Base-by-base conservation (phyloP, 208 protist genomes). In the Leptomonas seymouri region DNA sequence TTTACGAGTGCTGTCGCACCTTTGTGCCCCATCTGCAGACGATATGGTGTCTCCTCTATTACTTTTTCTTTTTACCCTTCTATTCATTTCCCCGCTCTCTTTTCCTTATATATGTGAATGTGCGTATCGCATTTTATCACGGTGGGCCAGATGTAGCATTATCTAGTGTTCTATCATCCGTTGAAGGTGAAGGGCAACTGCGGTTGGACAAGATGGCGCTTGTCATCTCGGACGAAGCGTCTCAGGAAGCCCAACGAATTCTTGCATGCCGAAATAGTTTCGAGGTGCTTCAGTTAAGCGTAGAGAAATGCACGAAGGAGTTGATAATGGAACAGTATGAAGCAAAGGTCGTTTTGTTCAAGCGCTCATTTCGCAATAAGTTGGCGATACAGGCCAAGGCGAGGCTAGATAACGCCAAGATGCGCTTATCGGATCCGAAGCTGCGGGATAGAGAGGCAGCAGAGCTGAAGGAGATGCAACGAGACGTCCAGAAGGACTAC, bases 371-470 rank as follows among this genome's bases (percentile, higher is more conserved):
- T 66, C 80, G 87, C n/a, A 90, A 94, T 75, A 85, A 85, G 46
- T 46, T 82, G 16, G 91, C 86, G 16, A 87, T 91, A 78, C 84
- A 90, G 56, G 91, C 89, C 6, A 93, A 93, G 50, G 78, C 83
- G 9, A 78, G 81, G 49, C 74, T 97, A 2, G 89, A 92, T 55
- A 78, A 87, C 60, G 89, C 91, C 0, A 94, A 94, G 65, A 86
- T 91, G 73, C 67, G 82, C 16, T 69, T 97, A 20, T 66, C 82
- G 11, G 89, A 97, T 81, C 74, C 88, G 4, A 76, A 57, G 34
- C 67, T 94, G 51, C 79, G 80, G 5, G 74, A 67, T 42, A 92
- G 85, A 41, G 87, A 97, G 60, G 39, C 80, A 5, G 64, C 71
- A 3, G 65, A 51, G 21, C 76, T 86, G 41, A 85, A 87, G 55